Conservation (phyloP, 2,329 filamentous ascomycete species). For the Penicillium sp. region DNA sequence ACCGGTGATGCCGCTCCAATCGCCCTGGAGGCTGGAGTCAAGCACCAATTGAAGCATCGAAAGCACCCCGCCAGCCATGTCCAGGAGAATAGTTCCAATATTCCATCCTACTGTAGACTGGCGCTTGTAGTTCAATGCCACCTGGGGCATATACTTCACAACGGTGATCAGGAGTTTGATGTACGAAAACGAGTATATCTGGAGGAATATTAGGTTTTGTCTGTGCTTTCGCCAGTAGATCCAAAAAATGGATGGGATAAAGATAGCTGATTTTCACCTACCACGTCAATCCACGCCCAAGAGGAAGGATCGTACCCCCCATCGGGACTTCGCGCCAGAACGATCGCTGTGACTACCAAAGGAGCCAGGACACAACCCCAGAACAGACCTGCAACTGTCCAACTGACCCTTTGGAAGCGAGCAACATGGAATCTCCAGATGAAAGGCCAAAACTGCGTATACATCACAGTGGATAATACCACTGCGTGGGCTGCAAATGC, state of each 20-base stretch:
- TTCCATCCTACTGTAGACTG: constrained; percentile 85
- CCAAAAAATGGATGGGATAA: background rate
- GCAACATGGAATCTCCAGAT: constrained; percentile 75
- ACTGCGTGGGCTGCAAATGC: constrained; percentile 81
- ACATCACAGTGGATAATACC: constrained; percentile 68
- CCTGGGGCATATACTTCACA: constrained; percentile 90
- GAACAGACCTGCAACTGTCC: constrained; percentile 67
- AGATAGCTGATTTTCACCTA: constrained; percentile 34
- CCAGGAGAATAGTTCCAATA: constrained; percentile 79
- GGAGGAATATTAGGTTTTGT: background rate
- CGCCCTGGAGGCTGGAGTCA: constrained; percentile 77
- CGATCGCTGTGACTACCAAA: constrained; percentile 40
- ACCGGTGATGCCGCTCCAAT: constrained; percentile 88
- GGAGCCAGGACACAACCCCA: constrained; percentile 61
- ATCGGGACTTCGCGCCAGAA: constrained; percentile 43
- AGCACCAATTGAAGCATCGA: constrained; percentile 79
- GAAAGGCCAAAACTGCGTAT: constrained; percentile 69
- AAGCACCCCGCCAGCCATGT: constrained; percentile 76
- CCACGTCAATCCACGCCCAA: constrained; percentile 67
- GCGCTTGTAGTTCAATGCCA: constrained; percentile 77
- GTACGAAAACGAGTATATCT: constrained; percentile 72
- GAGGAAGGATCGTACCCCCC: constrained; percentile 47
- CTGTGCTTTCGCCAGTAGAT: background rate
- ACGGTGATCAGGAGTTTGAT: constrained; percentile 86
- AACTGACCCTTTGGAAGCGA: constrained; percentile 53